Evolutionary conservation across 2,329 filamentous ascomycete species (phyloP).

Genomic region (Pseudogymnoascus sp.): DNA sequence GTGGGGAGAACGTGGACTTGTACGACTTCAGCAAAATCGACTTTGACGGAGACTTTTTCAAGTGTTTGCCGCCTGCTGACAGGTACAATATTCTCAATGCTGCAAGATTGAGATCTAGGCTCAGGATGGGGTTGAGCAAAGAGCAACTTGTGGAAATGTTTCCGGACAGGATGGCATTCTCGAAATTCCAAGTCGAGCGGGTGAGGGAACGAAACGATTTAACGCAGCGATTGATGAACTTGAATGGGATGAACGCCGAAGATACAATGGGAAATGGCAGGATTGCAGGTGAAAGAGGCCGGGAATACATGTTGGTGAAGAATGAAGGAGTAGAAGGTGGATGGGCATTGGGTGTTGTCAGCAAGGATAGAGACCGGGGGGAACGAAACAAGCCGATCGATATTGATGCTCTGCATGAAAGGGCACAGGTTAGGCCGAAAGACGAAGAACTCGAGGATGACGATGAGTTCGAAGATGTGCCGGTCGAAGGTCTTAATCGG

Average conservation of each 20-base stretch:
- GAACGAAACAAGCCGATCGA: slow-evolving; percentile 85
- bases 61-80: slow-evolving; percentile 79
- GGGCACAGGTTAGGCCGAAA: slow-evolving; percentile 45
- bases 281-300: slow-evolving; percentile 75
- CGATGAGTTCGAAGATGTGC: slow-evolving; percentile 39
- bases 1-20: slow-evolving; percentile 79
- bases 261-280: slow-evolving; percentile 61
- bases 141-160: slow-evolving; percentile 97
- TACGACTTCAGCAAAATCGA: slow-evolving; percentile 99
- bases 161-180: slow-evolving; percentile 94
- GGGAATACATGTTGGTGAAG: slow-evolving; percentile 93
- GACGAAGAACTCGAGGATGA: slow-evolving; percentile 57
- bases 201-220: slow-evolving; percentile 89
- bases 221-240: slow-evolving; percentile 87
- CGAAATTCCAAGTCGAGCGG: slow-evolving; percentile 89
- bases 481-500: slow-evolving; percentile 29
- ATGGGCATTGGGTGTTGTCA: slow-evolving; percentile 92
- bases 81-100: slow-evolving; percentile 97
- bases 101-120: slow-evolving; percentile 73
- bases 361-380: slow-evolving; percentile 70
- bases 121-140: slow-evolving; percentile 94
- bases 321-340: slow-evolving; percentile 92
- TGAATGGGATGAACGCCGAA: slow-evolving; percentile 79
- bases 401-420: slow-evolving; percentile 56
- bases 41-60: slow-evolving; percentile 92